Base-by-base conservation (phyloP, 306 rosid genomes). In the Cotoneaster glaucophyllus region DNA sequence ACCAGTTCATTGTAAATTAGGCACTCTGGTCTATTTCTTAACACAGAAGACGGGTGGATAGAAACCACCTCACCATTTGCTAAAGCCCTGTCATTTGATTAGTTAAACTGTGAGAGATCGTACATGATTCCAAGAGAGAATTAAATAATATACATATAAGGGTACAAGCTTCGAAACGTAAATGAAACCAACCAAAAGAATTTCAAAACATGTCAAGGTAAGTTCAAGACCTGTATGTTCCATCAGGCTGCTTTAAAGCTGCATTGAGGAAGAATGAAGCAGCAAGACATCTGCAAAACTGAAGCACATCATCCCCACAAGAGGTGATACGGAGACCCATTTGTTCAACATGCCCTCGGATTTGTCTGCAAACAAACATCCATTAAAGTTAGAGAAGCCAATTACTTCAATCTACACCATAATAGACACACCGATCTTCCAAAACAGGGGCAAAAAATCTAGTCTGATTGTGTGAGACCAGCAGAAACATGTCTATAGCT, bases 11-110 rank as follows among this genome's bases (percentile, higher is more conserved):
- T 92, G 79, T 88, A 92, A 73, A 94, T 73, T 64, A 94, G 61
- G 71, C 98, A 94, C 62, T 88, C 96, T 71, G 96, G 93, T 80
- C 90, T 90, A 72, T 79, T 58, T 71, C 82, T 85, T 70, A 87
- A 87, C 45, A 87, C 93, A 4, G 97, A 94, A 75, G 96, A 88
- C n/a, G 98, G 98, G 83, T 94, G 98, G 80, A 94, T 88, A 79
- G 80, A 93, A 87, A 94, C 98, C 80, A 85, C 87, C 82, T 90
- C 88, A 81, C 96, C 97, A 50, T 92, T 92, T 66, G 93, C 86
- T 74, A 84, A 88, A 79, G 92, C 89, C 98, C 96, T 94, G 89
- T 57, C 84, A 87, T 75, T 77, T 63, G 39, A 72, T 43, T 63
- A 71, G 48, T 81, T 12, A 82, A n/a, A 73, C 17, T 28, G 58